phyloP scores from a whole-genome alignment of 129 eudicot species.

The Gnaphalium uliginosum region DNA sequence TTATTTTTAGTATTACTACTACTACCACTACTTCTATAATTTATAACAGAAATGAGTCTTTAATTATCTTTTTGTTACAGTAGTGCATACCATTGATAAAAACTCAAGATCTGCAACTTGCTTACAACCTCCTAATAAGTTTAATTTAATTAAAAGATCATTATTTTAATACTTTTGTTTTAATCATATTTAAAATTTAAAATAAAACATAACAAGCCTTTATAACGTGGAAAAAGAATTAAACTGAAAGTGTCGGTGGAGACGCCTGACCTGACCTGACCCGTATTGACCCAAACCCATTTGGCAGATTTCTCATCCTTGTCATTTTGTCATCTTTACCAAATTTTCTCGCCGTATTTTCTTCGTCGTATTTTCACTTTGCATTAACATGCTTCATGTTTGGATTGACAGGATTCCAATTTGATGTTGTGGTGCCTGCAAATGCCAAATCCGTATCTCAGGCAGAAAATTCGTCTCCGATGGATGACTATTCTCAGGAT shows the following conservation, averaged over 20 bases:
- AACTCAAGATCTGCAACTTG: background rate
- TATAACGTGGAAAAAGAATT: background rate
- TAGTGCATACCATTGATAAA: background rate
- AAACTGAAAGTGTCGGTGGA: background rate
- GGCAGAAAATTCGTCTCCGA: constrained; percentile 48
- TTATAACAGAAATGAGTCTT: background rate
- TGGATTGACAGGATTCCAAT: constrained; percentile 54
- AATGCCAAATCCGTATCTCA: constrained; percentile 50
- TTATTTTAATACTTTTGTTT: background rate
- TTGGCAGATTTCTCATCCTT: background rate
- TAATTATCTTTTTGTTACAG: background rate
- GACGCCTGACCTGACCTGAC: background rate
- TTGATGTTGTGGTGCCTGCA: constrained; percentile 55
- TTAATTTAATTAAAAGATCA: background rate
- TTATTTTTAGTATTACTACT: background rate
- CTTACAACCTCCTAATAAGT: background rate
- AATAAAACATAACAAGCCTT: background rate
- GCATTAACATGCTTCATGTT: constrained; percentile 9
- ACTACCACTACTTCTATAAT: background rate
- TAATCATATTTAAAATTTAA: no score
- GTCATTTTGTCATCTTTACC: background rate
- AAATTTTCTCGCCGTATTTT: background rate
- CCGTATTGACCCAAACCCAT: background rate
- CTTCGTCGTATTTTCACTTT: background rate
- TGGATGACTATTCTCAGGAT: constrained; percentile 49